These are phyloP conservation scores for Entomortierella chlamydospora DNA, from an alignment of 192 early-diverging fungal species.

Conservation along the genomic window DNA sequence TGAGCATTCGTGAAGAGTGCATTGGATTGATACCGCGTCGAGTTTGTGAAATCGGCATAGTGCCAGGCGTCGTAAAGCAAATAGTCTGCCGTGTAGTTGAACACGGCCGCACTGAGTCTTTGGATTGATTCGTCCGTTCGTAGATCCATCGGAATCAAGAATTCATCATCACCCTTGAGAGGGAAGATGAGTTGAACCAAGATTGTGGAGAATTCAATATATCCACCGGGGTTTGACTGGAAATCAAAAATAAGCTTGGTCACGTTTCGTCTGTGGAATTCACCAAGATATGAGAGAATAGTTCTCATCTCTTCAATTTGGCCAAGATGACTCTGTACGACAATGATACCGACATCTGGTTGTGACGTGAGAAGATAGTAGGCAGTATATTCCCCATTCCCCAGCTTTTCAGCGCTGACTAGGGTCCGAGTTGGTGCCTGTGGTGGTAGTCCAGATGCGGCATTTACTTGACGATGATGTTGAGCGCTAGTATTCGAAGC, in stretches of 20 bases:
- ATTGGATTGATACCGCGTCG: no score
- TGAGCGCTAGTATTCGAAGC: no score
- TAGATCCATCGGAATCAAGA: background rate
- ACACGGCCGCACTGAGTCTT: background rate
- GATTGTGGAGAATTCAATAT: constrained; percentile 5
- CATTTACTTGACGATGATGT: no score
- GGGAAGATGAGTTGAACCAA: constrained; percentile 22
- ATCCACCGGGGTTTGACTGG: constrained; percentile 24
- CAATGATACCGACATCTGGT: constrained; percentile 36
- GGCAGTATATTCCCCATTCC: constrained; percentile 6
- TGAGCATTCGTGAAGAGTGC: background rate
- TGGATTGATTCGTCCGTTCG: background rate
- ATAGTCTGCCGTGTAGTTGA: background rate
- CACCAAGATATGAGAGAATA: background rate
- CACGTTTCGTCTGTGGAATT: background rate
- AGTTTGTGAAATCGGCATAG: background rate
- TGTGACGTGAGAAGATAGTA: constrained; percentile 14
- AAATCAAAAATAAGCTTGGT: constrained; percentile 36
- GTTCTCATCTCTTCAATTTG: background rate
- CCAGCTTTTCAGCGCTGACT: background rate
- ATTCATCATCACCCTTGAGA: background rate
- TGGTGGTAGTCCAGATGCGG: background rate
- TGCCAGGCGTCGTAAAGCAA: background rate
- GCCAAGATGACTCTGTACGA: background rate
- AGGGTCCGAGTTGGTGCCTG: background rate